Percentiles rank a stretch among this genome's conserved stretches.
Conservation (phyloP, 2,329 filamentous ascomycete species). For the Exophiala dermatitidis region DNA sequence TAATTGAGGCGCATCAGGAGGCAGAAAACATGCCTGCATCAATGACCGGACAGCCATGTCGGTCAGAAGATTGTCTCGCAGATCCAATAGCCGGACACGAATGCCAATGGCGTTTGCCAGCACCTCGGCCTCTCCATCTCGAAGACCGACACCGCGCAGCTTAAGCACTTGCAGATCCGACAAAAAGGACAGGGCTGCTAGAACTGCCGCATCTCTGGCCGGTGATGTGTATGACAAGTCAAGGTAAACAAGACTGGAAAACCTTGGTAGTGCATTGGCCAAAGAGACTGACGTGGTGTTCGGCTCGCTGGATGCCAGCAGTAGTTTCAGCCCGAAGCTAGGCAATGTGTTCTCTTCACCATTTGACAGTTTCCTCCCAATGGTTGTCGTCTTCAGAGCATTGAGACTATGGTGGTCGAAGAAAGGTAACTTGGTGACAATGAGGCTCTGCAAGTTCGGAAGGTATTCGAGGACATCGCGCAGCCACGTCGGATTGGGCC, state of each 20-base stretch:
- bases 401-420: slow-evolving; percentile 55
- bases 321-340: slow-evolving; percentile 46
- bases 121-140: slow-evolving; percentile 47
- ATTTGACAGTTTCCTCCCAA: slow-evolving; percentile 7
- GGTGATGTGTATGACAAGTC: slow-evolving; percentile 51
- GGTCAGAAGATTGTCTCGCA: slow-evolving; percentile 52
- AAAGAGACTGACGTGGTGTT: slow-evolving; percentile 53
- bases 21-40: slow-evolving; percentile 45
- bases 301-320: slow-evolving; percentile 50
- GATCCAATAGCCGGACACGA: slow-evolving; percentile 49
- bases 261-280: slow-evolving; percentile 45
- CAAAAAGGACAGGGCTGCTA: slow-evolving; percentile 43
- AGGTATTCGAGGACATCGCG: slow-evolving; percentile 52
- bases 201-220: slow-evolving; percentile 43
- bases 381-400: slow-evolving; percentile 37
- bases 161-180: slow-evolving; percentile 51
- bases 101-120: slow-evolving; percentile 47
- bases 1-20: slow-evolving; percentile 22
- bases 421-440: slow-evolving; percentile 53
- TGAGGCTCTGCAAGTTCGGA: slow-evolving; percentile 52
- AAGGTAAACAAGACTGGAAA: slow-evolving; percentile 51
- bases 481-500: slow-evolving; percentile 53
- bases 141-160: slow-evolving; percentile 47
- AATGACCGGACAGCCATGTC: slow-evolving; percentile 48
- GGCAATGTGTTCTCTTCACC: slow-evolving; percentile 18